phyloP scores from a whole-genome alignment of 352 stramenopile genomes.

The Phytophthora crassamura region DNA sequence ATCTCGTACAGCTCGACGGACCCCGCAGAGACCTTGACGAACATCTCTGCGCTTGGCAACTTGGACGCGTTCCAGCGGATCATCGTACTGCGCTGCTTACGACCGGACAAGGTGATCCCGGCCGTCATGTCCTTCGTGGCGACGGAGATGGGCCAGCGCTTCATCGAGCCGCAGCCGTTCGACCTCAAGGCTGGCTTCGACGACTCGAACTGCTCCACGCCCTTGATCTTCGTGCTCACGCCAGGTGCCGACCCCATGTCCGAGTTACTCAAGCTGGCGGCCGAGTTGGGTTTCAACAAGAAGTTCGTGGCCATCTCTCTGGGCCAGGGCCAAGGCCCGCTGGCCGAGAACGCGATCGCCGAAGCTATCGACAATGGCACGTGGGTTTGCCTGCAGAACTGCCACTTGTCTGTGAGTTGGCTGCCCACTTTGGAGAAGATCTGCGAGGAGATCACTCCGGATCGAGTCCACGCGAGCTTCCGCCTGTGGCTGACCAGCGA shows the following conservation, averaged over 20 bases:
- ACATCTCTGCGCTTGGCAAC: constrained; percentile 52
- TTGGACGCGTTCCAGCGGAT: constrained; percentile 92
- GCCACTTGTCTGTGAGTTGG: constrained; percentile 95
- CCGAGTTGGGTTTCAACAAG: constrained; percentile 92
- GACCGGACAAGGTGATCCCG: constrained; percentile 94
- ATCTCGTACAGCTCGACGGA: constrained; percentile 88
- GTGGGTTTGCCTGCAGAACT: constrained; percentile 97
- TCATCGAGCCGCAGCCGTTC: constrained; percentile 95
- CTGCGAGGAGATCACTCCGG: constrained; percentile 93
- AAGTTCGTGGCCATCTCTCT: constrained; percentile 95
- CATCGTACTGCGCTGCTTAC: constrained; percentile 91
- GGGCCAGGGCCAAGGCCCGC: constrained; percentile 93
- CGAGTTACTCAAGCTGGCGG: constrained; percentile 93
- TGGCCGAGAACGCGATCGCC: constrained; percentile 93
- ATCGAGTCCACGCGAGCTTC: constrained; percentile 93
- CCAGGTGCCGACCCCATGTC: constrained; percentile 95
- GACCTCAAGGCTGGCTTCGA: constrained; percentile 93
- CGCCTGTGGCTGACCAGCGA: constrained; percentile 95
- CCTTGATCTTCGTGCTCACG: constrained; percentile 96
- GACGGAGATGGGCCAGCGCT: constrained; percentile 88
- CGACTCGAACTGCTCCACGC: constrained; percentile 94
- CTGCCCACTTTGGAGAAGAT: constrained; percentile 95
- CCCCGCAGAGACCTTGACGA: constrained; percentile 69
- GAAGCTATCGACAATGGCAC: constrained; percentile 93
- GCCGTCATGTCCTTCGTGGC: constrained; percentile 93